A percentile compares a stretch with the other conserved stretches of the same genome.
These are phyloP conservation scores for Microcyclospora pomicola DNA, from an alignment of 2,329 filamentous ascomycete genomes.

Conservation along the genomic window DNA sequence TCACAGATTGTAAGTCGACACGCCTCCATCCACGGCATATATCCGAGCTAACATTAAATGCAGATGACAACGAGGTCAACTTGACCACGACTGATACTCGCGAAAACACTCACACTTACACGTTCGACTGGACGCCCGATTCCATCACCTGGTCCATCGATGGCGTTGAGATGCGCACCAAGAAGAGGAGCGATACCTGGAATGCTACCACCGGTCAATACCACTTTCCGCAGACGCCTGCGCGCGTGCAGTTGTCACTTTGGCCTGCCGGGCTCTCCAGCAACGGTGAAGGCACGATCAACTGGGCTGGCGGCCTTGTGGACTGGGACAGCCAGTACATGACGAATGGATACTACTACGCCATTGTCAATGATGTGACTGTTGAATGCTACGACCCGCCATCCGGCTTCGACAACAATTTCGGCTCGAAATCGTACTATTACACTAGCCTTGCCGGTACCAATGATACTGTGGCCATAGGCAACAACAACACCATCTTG, in stretches of 20 bases:
- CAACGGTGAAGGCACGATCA: conserved; percentile 72
- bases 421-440: conserved; percentile 54
- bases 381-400: conserved; percentile 83
- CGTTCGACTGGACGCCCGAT: conserved; percentile 85
- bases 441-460: conserved; percentile 53
- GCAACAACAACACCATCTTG: conserved; percentile 60
- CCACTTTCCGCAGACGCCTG: conserved; percentile 79
- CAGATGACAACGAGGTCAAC: conserved; percentile 65
- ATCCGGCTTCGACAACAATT: conserved; percentile 44
- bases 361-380: conserved; percentile 60
- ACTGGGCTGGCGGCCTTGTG: conserved; percentile 83
- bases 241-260: conserved; percentile 82
- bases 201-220: conserved; percentile 71
- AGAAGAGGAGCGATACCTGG: conserved; percentile 69
- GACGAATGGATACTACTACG: conserved; percentile 80
- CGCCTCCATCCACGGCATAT: neutral
- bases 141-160: conserved; percentile 77
- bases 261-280: conserved; percentile 78
- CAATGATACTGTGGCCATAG: conserved; percentile 65
- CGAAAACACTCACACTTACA: conserved; percentile 72
- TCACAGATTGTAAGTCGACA: conserved; percentile 62
- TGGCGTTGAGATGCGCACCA: conserved; percentile 58
- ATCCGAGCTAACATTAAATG: conserved; percentile 8
- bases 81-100: conserved; percentile 58
- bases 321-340: conserved; percentile 77